These are phyloP conservation scores for Cicer chorassanicum DNA, from an alignment of 306 rosid species.

Conservation along the genomic window DNA sequence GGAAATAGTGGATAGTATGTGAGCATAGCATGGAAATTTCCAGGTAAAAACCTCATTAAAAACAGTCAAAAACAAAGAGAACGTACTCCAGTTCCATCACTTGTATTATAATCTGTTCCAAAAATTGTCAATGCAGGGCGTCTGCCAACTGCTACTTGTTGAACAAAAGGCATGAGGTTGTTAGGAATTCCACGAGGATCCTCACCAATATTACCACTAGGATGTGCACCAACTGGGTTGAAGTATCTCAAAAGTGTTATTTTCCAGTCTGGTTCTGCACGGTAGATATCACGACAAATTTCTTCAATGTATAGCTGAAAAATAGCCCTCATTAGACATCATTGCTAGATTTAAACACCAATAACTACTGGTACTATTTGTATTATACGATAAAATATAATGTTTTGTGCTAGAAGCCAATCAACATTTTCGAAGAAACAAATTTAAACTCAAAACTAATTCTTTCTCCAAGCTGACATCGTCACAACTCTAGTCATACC, in stretches of 20 bases:
- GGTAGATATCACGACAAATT: slow-evolving; percentile 70
- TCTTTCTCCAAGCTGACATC: slow-evolving; percentile 6
- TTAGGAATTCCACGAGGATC: slow-evolving; percentile 97
- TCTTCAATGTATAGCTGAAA: slow-evolving; percentile 91
- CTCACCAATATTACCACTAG: slow-evolving; percentile 91
- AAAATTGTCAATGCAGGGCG: slow-evolving; percentile 79
- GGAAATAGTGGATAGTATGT: neutral
- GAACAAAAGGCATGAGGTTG: slow-evolving; percentile 98
- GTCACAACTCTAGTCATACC: slow-evolving; percentile 49
- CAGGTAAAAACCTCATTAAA: slow-evolving; percentile 15
- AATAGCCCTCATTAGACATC: slow-evolving; percentile 35
- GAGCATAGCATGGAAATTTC: slow-evolving; percentile 7
- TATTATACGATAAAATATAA: slow-evolving; percentile 1
- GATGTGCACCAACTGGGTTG: slow-evolving; percentile 98
- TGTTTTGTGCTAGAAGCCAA: neutral
- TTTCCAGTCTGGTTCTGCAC: slow-evolving; percentile 80
- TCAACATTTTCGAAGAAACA: neutral
- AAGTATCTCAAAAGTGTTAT: slow-evolving; percentile 89
- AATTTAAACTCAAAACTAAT: slow-evolving; percentile 1
- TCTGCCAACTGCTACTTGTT: slow-evolving; percentile 99
- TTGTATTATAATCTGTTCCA: slow-evolving; percentile 86
- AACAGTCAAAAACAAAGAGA: slow-evolving; percentile 15
- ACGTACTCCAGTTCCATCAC: slow-evolving; percentile 96
- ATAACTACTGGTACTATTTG: neutral
- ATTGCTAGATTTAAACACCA: slow-evolving; percentile 35